Conservation (phyloP, 176 grass and related monocot genomes). For the Raddia guianensis region DNA sequence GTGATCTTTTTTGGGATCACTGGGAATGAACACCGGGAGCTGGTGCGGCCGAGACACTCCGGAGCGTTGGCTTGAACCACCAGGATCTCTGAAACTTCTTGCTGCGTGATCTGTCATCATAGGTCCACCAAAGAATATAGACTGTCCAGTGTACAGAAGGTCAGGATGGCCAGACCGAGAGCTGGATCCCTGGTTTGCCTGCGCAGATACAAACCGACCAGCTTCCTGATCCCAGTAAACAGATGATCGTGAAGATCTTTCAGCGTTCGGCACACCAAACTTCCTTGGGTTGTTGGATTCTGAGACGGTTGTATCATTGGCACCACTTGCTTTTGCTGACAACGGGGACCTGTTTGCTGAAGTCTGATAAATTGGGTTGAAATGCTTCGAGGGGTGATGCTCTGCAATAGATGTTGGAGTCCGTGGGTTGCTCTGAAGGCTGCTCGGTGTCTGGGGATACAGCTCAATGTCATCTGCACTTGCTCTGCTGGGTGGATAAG, state of each 20-base stretch:
- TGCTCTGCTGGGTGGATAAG: constrained; percentile 67
- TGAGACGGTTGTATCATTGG: constrained; percentile 36
- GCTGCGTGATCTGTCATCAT: constrained; percentile 50
- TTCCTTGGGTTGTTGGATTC: constrained; percentile 45
- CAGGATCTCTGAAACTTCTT: constrained; percentile 70
- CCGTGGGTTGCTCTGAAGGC: constrained; percentile 52
- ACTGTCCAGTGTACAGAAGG: constrained; percentile 75
- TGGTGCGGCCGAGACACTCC: constrained; percentile 56
- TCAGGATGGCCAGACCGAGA: constrained; percentile 50
- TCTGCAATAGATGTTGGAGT: constrained; percentile 49
- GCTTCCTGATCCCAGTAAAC: constrained; percentile 98
- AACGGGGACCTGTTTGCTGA: constrained; percentile 67
- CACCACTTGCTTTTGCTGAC: constrained; percentile 45
- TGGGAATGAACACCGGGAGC: constrained; percentile 75
- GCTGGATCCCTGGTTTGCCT: constrained; percentile 45
- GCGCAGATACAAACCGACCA: constrained; percentile 77
- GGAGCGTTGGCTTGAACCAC: constrained; percentile 53
- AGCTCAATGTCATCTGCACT: constrained; percentile 75
- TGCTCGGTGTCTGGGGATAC: constrained; percentile 61
- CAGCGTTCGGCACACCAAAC: constrained; percentile 11
- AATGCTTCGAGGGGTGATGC: constrained; percentile 63
- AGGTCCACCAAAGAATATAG: constrained; percentile 94
- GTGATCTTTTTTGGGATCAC: constrained; percentile 64
- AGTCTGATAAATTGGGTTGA: constrained; percentile 89
- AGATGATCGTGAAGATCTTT: constrained; percentile 60